Percentiles rank a stretch among this genome's conserved stretches.
Conservation (phyloP, 225 moss, liverwort and hornwort genomes). For the Neckera pumila region DNA sequence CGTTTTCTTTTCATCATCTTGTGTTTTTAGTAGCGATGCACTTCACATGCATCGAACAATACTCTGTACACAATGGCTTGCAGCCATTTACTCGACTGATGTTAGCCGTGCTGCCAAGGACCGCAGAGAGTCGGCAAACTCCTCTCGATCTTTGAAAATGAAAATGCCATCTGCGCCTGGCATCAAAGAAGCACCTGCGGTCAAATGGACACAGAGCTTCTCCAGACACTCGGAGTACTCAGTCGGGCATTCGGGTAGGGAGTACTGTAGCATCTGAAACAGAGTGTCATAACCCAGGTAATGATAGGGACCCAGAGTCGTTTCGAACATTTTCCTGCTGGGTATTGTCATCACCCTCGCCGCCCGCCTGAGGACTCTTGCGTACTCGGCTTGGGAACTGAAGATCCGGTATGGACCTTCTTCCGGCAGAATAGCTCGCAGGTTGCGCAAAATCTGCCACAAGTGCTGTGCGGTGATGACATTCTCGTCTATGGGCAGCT, state of each 20-base stretch:
- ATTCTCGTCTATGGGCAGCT: rapidly evolving
- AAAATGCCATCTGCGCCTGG: not conserved
- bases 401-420: not conserved
- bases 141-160: not conserved
- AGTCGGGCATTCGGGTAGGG: not conserved
- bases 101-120: not conserved
- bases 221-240: not conserved
- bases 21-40: not conserved
- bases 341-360: not conserved
- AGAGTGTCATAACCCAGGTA: not conserved
- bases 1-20: not conserved
- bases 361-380: not conserved
- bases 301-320: not conserved
- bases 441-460: not conserved
- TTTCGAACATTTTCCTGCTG: not conserved
- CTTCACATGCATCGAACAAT: not conserved
- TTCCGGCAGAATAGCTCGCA: not conserved
- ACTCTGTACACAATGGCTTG: not conserved
- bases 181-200: not conserved
- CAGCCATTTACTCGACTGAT: not conserved
- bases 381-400: not conserved
- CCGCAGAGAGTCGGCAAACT: not conserved
- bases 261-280: not conserved
- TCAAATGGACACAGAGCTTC: not conserved
- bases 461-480: not conserved